A percentile compares a stretch with the other conserved stretches of the same genome.
These are phyloP conservation scores for Gossypium gossypioides DNA, from an alignment of 441 rosid genomes.

Conservation along the genomic window DNA sequence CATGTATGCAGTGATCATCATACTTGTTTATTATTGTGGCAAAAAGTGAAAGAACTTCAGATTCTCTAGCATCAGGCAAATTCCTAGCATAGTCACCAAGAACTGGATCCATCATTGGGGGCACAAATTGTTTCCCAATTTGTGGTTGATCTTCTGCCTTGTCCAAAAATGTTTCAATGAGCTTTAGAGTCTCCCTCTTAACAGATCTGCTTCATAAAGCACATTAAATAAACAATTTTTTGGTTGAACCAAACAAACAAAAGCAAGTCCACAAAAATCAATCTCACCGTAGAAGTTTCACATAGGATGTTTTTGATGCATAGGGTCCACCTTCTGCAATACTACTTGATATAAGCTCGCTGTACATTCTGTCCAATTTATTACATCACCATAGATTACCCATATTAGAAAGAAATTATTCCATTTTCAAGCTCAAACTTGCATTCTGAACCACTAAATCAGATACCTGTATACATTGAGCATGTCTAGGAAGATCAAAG, in stretches of 20 bases:
- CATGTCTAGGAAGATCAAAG: constrained; percentile 95
- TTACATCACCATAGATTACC: constrained; percentile 8
- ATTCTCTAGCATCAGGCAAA: constrained; percentile 98
- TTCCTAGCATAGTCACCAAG: constrained; percentile 97
- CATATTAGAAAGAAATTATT: not conserved
- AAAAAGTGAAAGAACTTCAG: constrained; percentile 98
- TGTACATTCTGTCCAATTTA: constrained; percentile 79
- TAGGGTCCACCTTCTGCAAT: constrained; percentile 93
- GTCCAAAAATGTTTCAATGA: constrained; percentile 96
- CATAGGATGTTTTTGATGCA: constrained; percentile 88
- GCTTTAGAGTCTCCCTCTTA: constrained; percentile 95
- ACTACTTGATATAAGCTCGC: constrained; percentile 93
- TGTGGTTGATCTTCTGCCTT: constrained; percentile 99
- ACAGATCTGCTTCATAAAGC: constrained; percentile 60
- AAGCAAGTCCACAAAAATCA: constrained; percentile 11
- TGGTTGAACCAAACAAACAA: constrained; percentile 4
- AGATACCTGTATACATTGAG: constrained; percentile 90
- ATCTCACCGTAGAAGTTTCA: constrained; percentile 78
- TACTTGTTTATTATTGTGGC: constrained; percentile 99
- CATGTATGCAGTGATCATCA: constrained; percentile 7
- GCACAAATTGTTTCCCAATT: constrained; percentile 96
- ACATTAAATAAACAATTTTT: constrained; percentile 11
- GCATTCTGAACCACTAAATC: not conserved
- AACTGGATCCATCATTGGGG: constrained; percentile 99
- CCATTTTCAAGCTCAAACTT: not conserved